Evolutionary conservation across 805 yeast genomes (phyloP).

Genomic region (Myxozyma sirexii): DNA sequence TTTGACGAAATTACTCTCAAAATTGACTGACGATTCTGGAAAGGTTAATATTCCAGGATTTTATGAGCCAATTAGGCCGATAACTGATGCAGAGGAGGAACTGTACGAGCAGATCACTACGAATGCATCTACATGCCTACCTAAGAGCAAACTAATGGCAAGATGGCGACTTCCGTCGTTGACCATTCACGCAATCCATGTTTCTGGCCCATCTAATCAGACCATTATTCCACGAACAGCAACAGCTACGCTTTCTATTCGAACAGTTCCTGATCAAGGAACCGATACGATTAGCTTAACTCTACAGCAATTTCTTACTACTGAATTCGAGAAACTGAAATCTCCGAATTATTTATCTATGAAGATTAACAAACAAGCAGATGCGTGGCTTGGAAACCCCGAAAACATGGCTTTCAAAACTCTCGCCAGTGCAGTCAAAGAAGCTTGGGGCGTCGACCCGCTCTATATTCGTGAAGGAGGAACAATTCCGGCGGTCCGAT

Average conservation of each 20-base stretch:
- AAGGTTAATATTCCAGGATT: conserved; percentile 67
- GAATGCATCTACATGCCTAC: conserved; percentile 39
- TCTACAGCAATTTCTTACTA: conserved; percentile 52
- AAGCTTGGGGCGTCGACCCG: conserved; percentile 65
- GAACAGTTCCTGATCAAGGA: conserved; percentile 89
- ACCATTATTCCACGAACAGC: conserved; percentile 88
- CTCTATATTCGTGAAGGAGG: conserved; percentile 94
- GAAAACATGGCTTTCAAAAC: conserved; percentile 70
- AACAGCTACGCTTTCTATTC: conserved; percentile 72
- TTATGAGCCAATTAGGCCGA: conserved; percentile 63
- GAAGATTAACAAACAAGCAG: conserved; percentile 78
- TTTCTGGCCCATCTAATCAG: conserved; percentile 86
- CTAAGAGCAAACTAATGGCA: conserved; percentile 57
- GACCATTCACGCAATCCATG: conserved; percentile 79
- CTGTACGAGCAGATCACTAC: conserved; percentile 64
- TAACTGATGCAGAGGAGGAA: conserved; percentile 59
- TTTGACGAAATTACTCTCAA: conserved; percentile 68
- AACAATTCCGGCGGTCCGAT: conserved; percentile 86
- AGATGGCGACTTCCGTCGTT: conserved; percentile 91
- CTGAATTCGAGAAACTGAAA: conserved; percentile 52
- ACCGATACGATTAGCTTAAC: conserved; percentile 57
- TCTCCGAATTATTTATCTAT: conserved; percentile 66
- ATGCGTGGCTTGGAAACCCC: conserved; percentile 95
- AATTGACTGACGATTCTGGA: conserved; percentile 58
- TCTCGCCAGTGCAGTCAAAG: conserved; percentile 60